Evolutionary conservation across 1,139 yeast species (phyloP), one percentile per base, ranked within the genome.

Genomic region (Geotrichum macrosporum): DNA sequence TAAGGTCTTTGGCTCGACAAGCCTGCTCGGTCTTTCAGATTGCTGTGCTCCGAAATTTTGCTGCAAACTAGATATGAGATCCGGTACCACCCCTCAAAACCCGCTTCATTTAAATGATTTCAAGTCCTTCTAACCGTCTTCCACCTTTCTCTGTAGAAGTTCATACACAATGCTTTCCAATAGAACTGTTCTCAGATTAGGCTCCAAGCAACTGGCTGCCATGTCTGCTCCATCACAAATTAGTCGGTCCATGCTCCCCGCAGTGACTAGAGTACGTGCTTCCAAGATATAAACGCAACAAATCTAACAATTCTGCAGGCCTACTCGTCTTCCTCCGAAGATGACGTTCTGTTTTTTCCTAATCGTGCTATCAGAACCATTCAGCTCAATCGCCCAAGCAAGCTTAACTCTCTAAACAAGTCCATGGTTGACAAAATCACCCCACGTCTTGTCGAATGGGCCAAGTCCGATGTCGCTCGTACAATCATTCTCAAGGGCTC

Each of bases 381-480:
- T 55, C 76, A 84, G 12, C 74, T 92, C 56, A 87, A 92, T 69
- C 77, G 97, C 55, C 83, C 92, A 22, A 67, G 74, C 53, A 92
- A 92, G 65, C 76, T 92, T 61, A 92, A 92, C 69, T 92, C 97
- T 2, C 73, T 92, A 57, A 84, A 81, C 64, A 72, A 78, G 35
- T 79, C 80, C 52, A 89, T 92, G 96, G 80, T 87, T 52, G 66
- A 74, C 42, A 76, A 80, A 59, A 83, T 92, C 53, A 72, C 78
- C 35, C 92, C 94, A 26, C 76, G 95, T 36, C 68, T 92, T 55
- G 64, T 76, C 50, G 95, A 87, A 61, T 88, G 83, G 68, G 73
- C 86, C 47, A 83, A 84, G 62, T 77, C 88, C 12, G 73, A 74
- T 40, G 69, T 76, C 15, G 80, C 83, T 52, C 78, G 81, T 55